Evolutionary conservation across 257 asterid genomes (phyloP), one percentile per base, ranked within the genome.

Genomic region (Penstemon newberryi): DNA sequence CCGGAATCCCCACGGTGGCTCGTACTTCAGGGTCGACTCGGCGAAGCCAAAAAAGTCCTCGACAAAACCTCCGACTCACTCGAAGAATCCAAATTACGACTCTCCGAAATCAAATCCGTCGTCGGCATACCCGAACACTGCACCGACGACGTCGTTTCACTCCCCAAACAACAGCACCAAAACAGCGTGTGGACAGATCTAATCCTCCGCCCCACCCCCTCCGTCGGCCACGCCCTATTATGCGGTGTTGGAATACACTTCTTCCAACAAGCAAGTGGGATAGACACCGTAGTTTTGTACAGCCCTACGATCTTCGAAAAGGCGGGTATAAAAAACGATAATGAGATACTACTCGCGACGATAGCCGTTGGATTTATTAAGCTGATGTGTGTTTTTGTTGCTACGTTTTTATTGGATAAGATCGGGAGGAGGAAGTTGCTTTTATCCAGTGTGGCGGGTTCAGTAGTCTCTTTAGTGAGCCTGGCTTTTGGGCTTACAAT

Each of bases 1-100:
- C 95, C 95, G n/a, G 95, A 88, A 73, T 88, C 95, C 0, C 95
- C 95, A 1, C 90, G 95, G 6, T 88, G 95, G 95, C 91, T 88
- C 13, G 87, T 88, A 37, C 81, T 88, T 85, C 88, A 83, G 59
- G 92, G 95, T 60, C 90, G 89, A 8, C 81, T 88, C 40, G 88
- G 83, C 10, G 88, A 85, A 0, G 95, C 95, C 15, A 76, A 77
- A 44, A 46, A 42, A n/a, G 92, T 88, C 47, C 82, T 88, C 10
- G 83, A 85, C 74, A 73, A 66, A 56, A 85, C 85, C 52, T 87
- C 95, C 3, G 81, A 88, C 39, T 83, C 95, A 0, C 65, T 63
- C 19, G 82, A 85, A 4, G 95, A 88, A 56, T 78, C 95, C 45
- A 58, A 63, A 12, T 11, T 83, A 19, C 45, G 95, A 50, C 25